Evolutionary conservation across 2,329 filamentous ascomycete species (phyloP).

Genomic region (Penicillium thymicola): DNA sequence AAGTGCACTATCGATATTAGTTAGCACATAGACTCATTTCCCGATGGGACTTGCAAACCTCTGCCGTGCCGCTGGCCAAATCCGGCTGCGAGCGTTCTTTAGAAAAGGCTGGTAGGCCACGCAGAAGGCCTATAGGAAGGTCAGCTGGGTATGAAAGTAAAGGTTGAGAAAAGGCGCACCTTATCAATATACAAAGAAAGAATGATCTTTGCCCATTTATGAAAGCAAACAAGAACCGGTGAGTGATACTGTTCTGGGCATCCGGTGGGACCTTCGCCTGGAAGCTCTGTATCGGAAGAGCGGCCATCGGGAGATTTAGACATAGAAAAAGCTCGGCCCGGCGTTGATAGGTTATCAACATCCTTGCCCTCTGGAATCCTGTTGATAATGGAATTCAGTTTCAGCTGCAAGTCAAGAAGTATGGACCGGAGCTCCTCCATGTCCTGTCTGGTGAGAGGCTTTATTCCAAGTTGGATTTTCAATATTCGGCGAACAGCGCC

Average conservation of each 20-base stretch:
- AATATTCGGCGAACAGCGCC: conserved; percentile 44
- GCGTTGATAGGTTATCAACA: conserved; percentile 17
- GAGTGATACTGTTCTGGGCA: conserved; percentile 46
- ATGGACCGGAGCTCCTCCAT: conserved; percentile 45
- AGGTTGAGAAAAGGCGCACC: conserved; percentile 20
- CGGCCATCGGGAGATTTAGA: conserved; percentile 28
- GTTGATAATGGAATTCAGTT: conserved; percentile 43
- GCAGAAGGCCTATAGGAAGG: conserved; percentile 40
- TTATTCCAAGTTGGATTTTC: conserved; percentile 46
- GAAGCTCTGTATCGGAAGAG: conserved; percentile 30
- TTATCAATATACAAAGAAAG: conserved; percentile 47
- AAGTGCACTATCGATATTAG: conserved; percentile 37
- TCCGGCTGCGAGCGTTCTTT: conserved; percentile 47
- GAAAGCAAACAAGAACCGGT: conserved; percentile 42
- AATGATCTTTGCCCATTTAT: conserved; percentile 47
- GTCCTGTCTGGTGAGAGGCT: conserved; percentile 42
- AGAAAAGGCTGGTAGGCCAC: conserved; percentile 49
- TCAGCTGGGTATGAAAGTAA: background rate
- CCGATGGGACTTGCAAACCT: conserved; percentile 28
- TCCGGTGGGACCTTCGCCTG: conserved; percentile 35
- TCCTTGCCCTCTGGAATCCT: conserved; percentile 39
- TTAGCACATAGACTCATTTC: conserved; percentile 5
- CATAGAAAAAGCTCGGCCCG: conserved; percentile 25
- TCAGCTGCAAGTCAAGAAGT: conserved; percentile 40
- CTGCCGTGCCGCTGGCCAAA: conserved; percentile 47